These are phyloP conservation scores for Fusarium oligoseptatum DNA, from an alignment of 2,329 filamentous ascomycete genomes.

Conservation along the genomic window DNA sequence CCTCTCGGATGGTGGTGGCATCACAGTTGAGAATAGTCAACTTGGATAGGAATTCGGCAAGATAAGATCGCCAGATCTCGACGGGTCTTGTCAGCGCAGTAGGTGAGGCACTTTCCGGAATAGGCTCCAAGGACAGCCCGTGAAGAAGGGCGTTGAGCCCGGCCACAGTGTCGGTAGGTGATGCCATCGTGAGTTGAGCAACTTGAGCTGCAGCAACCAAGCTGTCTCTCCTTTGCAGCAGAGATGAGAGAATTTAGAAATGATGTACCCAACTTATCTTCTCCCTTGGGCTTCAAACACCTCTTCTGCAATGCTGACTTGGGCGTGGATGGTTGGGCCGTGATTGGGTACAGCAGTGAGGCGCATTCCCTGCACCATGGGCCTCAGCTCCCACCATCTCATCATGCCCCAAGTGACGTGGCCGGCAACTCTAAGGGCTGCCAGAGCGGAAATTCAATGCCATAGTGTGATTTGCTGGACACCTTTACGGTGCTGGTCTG, in stretches of 20 bases:
- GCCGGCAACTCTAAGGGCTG: neutral
- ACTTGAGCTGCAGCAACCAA: neutral
- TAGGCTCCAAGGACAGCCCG: constrained; percentile 17
- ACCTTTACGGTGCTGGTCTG: neutral
- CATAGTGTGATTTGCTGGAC: neutral
- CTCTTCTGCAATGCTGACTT: neutral
- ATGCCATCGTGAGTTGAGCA: constrained; percentile 2
- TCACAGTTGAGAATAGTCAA: constrained; percentile 19
- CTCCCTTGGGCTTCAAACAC: neutral
- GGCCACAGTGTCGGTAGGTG: constrained; percentile 8
- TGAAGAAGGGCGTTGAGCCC: constrained; percentile 20
- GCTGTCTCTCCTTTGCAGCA: neutral
- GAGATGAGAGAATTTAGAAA: neutral
- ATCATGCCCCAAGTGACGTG: neutral
- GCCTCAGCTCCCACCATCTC: constrained; percentile 2
- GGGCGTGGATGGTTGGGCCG: neutral
- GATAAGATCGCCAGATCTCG: constrained; percentile 28
- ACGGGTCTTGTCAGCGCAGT: constrained; percentile 23
- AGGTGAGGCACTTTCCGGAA: constrained; percentile 15
- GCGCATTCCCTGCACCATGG: neutral
- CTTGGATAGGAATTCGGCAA: constrained; percentile 12
- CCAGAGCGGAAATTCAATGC: neutral
- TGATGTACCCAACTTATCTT: neutral
- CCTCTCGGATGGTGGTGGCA: constrained; percentile 17
- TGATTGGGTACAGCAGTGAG: constrained; percentile 2